Evolutionary conservation across 306 rosid species (phyloP).

Genomic region (Cicer cuneatum): DNA sequence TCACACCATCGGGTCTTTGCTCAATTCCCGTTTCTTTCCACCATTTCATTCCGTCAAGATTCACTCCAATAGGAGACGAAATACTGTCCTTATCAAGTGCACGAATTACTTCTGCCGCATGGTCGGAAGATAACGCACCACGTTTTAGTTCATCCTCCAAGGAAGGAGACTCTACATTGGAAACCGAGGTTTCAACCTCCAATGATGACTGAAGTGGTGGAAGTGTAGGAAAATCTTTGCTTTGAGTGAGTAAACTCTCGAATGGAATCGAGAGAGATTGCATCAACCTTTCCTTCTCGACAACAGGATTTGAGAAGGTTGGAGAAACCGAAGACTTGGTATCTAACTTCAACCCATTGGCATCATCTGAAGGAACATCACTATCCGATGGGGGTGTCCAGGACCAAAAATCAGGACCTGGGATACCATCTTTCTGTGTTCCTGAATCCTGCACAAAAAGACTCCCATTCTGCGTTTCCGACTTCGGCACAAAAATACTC

Average conservation of each 20-base stretch:
- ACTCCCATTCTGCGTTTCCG: constrained; percentile 55
- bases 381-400: constrained; percentile 79
- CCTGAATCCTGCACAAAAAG: constrained; percentile 47
- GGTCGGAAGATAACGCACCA: constrained; percentile 57
- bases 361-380: constrained; percentile 46
- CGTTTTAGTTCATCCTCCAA: constrained; percentile 60
- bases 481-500: constrained; percentile 41
- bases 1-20: constrained; percentile 83
- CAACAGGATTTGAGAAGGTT: constrained; percentile 50
- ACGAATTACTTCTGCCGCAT: constrained; percentile 75
- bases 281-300: constrained; percentile 66
- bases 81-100: constrained; percentile 62
- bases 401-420: constrained; percentile 98
- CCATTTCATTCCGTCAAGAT: constrained; percentile 77
- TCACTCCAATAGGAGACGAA: constrained; percentile 59
- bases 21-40: constrained; percentile 92
- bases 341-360: constrained; percentile 49
- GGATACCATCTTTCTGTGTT: constrained; percentile 56
- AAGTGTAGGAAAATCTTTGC: constrained; percentile 47
- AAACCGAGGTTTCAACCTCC: constrained; percentile 54
- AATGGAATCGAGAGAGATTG: constrained; percentile 70
- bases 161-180: constrained; percentile 54
- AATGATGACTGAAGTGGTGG: constrained; percentile 78
- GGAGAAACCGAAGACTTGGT: constrained; percentile 49
- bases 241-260: constrained; percentile 63